Evolutionary conservation across 805 yeast species (phyloP), one percentile per base, ranked within the genome.

Genomic region (Diddensiella transvaalensis): DNA sequence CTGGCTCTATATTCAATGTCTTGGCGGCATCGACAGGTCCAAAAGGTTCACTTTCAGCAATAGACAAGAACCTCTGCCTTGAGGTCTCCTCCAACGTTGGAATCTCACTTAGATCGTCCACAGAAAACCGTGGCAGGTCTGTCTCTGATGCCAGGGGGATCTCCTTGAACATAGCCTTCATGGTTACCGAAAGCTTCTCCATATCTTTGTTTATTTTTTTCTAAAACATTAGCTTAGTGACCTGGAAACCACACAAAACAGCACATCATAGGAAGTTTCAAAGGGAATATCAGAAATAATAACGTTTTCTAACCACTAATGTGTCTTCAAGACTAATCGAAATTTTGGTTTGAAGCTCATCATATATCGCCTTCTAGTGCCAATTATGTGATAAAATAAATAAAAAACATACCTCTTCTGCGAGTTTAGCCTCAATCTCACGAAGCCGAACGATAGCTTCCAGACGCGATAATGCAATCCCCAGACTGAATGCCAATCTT

Each of bases 11-110:
- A 38, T 77, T 89, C 54, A 87, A 79, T 35, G 85, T 78, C 49
- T 80, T 73, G 43, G 99, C 96, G 11, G 99, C 97, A 63, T 93
- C 98, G 3, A 89, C 76, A 3, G 97, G 96, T 4, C 96, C 96
- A 64, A 91, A 90, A 6, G 96, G 96, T 70, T 89, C 95, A 22
- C 89, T 82, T 69, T 91, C 99, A 6, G 96, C 91, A 64, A 91
- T 83, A 10, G 95, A 85, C 63, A 87, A 69, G 72, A 90, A 90
- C 55, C 91, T 75, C 55, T 95, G 87, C 54, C 80, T 81, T 54
- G 83, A 73, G 2, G 96, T 85, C 68, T 84, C 87, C 55, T 80
- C 77, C 26, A 96, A 96, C 44, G 86, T 81, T 29, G 96, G 96
- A 72, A 90, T 87, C 73, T 91, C 96, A n/a, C 96, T 85, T 62